Base-by-base conservation (phyloP, 208 protist species). In the Trypanosoma theileri region DNA sequence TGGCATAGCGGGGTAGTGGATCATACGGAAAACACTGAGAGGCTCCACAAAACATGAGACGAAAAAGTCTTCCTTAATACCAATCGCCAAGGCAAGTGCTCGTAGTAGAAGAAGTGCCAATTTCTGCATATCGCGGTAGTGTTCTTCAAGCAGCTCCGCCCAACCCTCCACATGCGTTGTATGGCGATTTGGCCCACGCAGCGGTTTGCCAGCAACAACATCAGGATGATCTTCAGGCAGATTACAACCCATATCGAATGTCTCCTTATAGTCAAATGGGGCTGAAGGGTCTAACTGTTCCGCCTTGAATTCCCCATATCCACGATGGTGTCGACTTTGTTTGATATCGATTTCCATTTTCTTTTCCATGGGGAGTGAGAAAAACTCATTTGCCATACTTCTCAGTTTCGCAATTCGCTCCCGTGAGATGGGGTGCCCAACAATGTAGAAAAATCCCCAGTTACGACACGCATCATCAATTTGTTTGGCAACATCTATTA, bases 401-500 rank as follows among this genome's bases (percentile, higher is more conserved):
- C 66, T 80, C 56, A 94, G 71, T 62, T 79, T 53, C 28, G 79
- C 46, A 0, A 80, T 68, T 19, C 82, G 80, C 12, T 59, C 64
- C 59, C 64, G 66, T 44, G 77, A 71, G 53, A 94, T 87, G 53
- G 75, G 45, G 73, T 94, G 81, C 26, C 84, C 81, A 45, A 75
- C 75, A 59, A 95, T 85, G 80, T 92, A 92, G 72, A 95, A 92
- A 72, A 95, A 95, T 50, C 89, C 89, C 82, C 77, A 91, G 1
- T 61, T 82, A 63, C 81, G 81, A 68, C 86, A 95, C 9, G 86
- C 84, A 22, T 86, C 63, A 42, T 89, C 83, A 59, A 95, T 84
- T 52, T 74, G 69, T 66, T 75, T 69, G 4, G 86, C 86, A 48
- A 89, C 86, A 21, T 69, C 24, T 59, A 76, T 48, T 35, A 81